Evolutionary conservation across 2,329 filamentous ascomycete genomes (phyloP).

Genomic region (Monosporascus sp.): DNA sequence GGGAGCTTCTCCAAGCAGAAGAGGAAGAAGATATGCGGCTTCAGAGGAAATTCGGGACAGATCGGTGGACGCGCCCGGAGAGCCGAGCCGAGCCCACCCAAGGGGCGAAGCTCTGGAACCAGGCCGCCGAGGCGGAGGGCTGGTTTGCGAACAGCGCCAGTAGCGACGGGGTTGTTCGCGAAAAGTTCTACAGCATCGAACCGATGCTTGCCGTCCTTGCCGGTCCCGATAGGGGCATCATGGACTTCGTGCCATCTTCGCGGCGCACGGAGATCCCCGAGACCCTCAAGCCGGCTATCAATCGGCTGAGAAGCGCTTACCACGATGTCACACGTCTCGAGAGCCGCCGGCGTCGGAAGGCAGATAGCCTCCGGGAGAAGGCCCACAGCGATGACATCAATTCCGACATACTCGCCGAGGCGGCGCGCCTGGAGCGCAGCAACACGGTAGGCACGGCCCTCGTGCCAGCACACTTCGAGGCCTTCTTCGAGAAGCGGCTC

Average conservation of each 20-base stretch:
- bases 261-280: slow-evolving; percentile 73
- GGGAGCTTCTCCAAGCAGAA: slow-evolving; percentile 71
- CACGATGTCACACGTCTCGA: slow-evolving; percentile 84
- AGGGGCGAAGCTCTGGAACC: slow-evolving; percentile 64
- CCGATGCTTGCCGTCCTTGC: slow-evolving; percentile 69
- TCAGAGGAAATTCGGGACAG: slow-evolving; percentile 75
- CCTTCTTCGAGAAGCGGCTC: slow-evolving; percentile 79
- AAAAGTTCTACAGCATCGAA: slow-evolving; percentile 74
- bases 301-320: slow-evolving; percentile 68
- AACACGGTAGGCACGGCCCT: slow-evolving; percentile 75
- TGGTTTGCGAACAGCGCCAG: slow-evolving; percentile 66
- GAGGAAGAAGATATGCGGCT: slow-evolving; percentile 76
- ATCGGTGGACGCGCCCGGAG: slow-evolving; percentile 70
- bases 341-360: slow-evolving; percentile 70
- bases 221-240: slow-evolving; percentile 72
- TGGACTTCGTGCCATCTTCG: slow-evolving; percentile 86
- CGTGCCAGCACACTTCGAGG: slow-evolving; percentile 84
- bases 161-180: slow-evolving; percentile 59
- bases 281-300: slow-evolving; percentile 72
- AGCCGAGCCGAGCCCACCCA: slow-evolving; percentile 61
- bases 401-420: slow-evolving; percentile 74
- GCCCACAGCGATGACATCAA: slow-evolving; percentile 85
- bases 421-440: slow-evolving; percentile 76
- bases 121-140: slow-evolving; percentile 73
- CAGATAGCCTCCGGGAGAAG: slow-evolving; percentile 73